These are phyloP conservation scores for Ogataea angusta DNA, from an alignment of 805 yeast species.

Conservation along the genomic window DNA sequence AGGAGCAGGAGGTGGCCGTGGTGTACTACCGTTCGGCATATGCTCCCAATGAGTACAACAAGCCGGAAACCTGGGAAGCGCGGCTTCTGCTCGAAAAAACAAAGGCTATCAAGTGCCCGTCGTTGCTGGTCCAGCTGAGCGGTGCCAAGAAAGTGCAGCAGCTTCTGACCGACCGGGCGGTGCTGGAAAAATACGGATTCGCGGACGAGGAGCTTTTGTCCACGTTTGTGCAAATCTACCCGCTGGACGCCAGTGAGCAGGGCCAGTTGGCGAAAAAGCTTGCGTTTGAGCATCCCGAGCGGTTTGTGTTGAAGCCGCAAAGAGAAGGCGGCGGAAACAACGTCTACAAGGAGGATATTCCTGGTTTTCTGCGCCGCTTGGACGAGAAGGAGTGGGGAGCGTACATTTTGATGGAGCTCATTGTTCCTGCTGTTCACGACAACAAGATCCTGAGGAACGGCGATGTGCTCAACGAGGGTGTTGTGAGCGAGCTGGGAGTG, in stretches of 20 bases:
- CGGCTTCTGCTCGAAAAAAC: conserved; percentile 71
- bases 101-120: conserved; percentile 87
- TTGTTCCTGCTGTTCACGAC: conserved; percentile 65
- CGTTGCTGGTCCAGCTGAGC: conserved; percentile 80
- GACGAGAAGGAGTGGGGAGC: conserved; percentile 80
- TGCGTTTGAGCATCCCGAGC: conserved; percentile 65
- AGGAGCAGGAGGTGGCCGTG: conserved; percentile 74
- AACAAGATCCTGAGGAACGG: conserved; percentile 73
- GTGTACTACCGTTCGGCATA: conserved; percentile 91
- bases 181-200: conserved; percentile 46
- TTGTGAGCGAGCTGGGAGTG: conserved; percentile 87
- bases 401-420: conserved; percentile 90
- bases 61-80: conserved; percentile 71
- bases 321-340: conserved; percentile 99
- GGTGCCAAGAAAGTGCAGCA: conserved; percentile 96
- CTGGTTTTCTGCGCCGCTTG: conserved; percentile 57
- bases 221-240: conserved; percentile 85
- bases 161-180: conserved; percentile 57
- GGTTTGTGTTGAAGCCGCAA: conserved; percentile 90
- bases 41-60: conserved; percentile 73
- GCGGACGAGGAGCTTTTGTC: conserved; percentile 33
- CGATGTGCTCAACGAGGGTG: conserved; percentile 61
- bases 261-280: conserved; percentile 63
- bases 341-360: conserved; percentile 83
- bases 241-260: conserved; percentile 66